Evolutionary conservation across 164 flowering plant genomes (phyloP), one percentile per base, ranked within the genome.

Genomic region (Berberis thunbergii): DNA sequence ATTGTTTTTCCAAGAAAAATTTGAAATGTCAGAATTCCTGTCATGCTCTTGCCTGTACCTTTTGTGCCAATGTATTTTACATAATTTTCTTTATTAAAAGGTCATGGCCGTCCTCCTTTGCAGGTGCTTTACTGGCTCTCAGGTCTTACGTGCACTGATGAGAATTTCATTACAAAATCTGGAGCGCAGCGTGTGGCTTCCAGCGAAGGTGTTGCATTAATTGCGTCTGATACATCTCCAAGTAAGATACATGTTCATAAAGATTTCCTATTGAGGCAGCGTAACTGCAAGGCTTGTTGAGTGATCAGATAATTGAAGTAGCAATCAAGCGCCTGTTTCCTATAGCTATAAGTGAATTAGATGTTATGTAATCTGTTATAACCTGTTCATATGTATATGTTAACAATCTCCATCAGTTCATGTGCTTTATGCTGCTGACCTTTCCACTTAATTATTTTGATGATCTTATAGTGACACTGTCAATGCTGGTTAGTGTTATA

Each of bases 101-200:
- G 6, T 5, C 8, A 12, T 10, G 55, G 26, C 12, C 43, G 38
- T 26, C 7, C 67, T 67, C 45, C 45, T 62, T 60, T 57, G 46
- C 77, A 95, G 99, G 95, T 95, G 9, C 91, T 95, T 54, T 95
- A 95, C 76, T 95, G 94, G 94, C 82, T 95, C 13, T 91, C 98
- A 64, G 98, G 98, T 4, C 91, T 95, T 59, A 77, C 96, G 3
- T 91, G 98, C 83, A 76, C 96, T 1, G 99, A 95, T 75, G 98
- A 95, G 74, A 95, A 95, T 75, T 95, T 95, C 58, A 95, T 91
- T 3, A 39, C 38, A 42, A 95, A 95, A 63, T 83, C 97, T 55
- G 99, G 98, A 52, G 99, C 98, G 43, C 99, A 95, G 62, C 96
- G 93, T 68, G 79, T 67, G 62, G 97, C 97, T 76, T 78, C 98